Evolutionary conservation across 108 stramenopile genomes (phyloP).

Genomic region (Fistulifera solaris): DNA sequence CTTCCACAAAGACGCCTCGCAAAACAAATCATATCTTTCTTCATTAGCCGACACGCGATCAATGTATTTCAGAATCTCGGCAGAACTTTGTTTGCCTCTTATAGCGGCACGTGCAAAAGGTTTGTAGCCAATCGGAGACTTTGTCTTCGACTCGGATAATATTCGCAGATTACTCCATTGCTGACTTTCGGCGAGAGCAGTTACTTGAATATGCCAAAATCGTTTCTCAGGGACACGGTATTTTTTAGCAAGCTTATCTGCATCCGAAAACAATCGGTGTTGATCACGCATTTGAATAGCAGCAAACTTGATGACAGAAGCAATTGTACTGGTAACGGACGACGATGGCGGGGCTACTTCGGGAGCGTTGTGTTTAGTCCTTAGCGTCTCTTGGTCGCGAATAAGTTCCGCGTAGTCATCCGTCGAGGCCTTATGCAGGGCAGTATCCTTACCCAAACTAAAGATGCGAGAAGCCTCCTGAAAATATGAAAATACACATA

Average conservation of each 20-base stretch:
- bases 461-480: constrained; percentile 67
- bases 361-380: constrained; percentile 39
- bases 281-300: constrained; percentile 54
- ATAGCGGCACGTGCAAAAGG: constrained; percentile 82
- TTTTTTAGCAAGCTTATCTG: constrained; percentile 75
- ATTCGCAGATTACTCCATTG: constrained; percentile 64
- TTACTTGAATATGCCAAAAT: constrained; percentile 76
- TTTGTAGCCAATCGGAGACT: constrained; percentile 75
- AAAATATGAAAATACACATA: constrained; percentile 10
- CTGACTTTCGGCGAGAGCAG: constrained; percentile 53
- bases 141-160: constrained; percentile 68
- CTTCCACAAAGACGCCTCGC: constrained; percentile 63
- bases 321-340: constrained; percentile 57
- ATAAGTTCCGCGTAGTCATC: constrained; percentile 70
- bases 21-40: constrained; percentile 63
- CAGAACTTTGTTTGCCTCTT: constrained; percentile 30
- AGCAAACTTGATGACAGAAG: constrained; percentile 52
- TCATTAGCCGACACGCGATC: constrained; percentile 54
- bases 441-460: constrained; percentile 63
- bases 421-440: constrained; percentile 64
- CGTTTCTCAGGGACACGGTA: constrained; percentile 81
- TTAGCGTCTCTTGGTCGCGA: constrained; percentile 62
- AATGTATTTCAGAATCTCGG: constrained; percentile 64
- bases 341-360: constrained; percentile 63
- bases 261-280: constrained; percentile 57